Evolutionary conservation across 192 early-diverging fungal species (phyloP).

Genomic region (Lobulomyces angularis): DNA sequence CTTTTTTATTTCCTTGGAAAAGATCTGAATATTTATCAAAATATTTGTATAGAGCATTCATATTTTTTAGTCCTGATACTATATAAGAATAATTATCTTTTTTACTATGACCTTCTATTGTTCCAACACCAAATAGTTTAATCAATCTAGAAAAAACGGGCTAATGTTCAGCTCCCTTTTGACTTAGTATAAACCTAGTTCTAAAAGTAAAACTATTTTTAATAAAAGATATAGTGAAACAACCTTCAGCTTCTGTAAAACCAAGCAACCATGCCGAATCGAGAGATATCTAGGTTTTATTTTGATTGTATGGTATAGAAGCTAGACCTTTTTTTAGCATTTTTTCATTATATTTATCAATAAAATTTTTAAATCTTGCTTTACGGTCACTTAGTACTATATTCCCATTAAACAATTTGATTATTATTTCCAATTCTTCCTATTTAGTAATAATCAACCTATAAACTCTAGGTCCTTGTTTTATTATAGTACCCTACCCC

Average conservation of each 20-base stretch:
- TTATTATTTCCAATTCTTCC: slow-evolving; percentile 8
- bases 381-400: slow-evolving; percentile 9
- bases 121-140: not conserved
- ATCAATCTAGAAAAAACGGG: not conserved
- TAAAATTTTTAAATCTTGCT: slow-evolving; percentile 6
- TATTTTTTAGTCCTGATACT: not conserved
- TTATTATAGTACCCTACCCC: slow-evolving; percentile 10
- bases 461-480: slow-evolving; percentile 13
- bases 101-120: not conserved
- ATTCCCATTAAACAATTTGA: slow-evolving; percentile 12
- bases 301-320: slow-evolving; percentile 7
- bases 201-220: not conserved
- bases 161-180: not conserved
- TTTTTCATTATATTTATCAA: not conserved
- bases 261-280: not conserved
- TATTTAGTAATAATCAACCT: slow-evolving; percentile 9
- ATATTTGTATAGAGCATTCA: not conserved
- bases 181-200: not conserved
- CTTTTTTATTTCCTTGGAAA: not conserved
- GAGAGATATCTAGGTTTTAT: slow-evolving; percentile 13
- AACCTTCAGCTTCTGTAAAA: not conserved
- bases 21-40: not conserved
- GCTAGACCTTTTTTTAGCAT: slow-evolving; percentile 3
- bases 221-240: not conserved
- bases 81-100: not conserved